A percentile compares a stretch with the other conserved stretches of the same genome.
Conservation (phyloP, 352 stramenopile species). For the Phytophthora vignae region DNA sequence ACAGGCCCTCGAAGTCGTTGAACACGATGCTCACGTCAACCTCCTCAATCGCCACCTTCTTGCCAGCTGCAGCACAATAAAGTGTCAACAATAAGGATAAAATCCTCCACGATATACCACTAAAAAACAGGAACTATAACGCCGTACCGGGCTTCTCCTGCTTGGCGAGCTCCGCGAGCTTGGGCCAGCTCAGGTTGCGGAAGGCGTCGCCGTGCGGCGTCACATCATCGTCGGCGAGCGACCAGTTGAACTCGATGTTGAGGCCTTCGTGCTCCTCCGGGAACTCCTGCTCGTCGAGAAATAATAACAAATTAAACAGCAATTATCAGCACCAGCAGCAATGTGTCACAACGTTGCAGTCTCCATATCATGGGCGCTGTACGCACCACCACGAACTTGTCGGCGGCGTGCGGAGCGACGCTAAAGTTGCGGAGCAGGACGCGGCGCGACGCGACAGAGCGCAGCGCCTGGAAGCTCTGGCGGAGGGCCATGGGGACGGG, state of each 20-base stretch:
- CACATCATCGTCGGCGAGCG: slow-evolving; percentile 81
- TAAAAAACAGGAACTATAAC: background rate
- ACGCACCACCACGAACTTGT: slow-evolving; percentile 84
- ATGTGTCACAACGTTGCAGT: background rate
- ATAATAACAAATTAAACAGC: background rate
- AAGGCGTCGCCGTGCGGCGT: slow-evolving; percentile 81
- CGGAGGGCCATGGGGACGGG: slow-evolving; percentile 61
- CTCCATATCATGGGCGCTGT: background rate
- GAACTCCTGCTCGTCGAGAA: slow-evolving; percentile 56
- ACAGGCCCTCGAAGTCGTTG: slow-evolving; percentile 71
- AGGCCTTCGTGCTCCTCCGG: slow-evolving; percentile 80
- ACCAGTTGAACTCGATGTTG: slow-evolving; percentile 91
- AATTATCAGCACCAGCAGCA: background rate
- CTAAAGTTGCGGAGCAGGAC: slow-evolving; percentile 51
- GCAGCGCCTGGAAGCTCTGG: slow-evolving; percentile 65
- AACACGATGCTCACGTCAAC: slow-evolving; percentile 76
- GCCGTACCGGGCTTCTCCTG: slow-evolving; percentile 60
- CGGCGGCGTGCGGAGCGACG: slow-evolving; percentile 63
- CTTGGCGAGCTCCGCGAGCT: slow-evolving; percentile 72
- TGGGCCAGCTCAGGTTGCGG: slow-evolving; percentile 77
- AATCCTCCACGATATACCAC: background rate
- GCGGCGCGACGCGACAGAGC: slow-evolving; percentile 48
- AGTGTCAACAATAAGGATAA: background rate
- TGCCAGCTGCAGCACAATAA: slow-evolving; percentile 48
- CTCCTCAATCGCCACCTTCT: slow-evolving; percentile 61